These are phyloP conservation scores for Pythium aristosporum DNA, from an alignment of 352 stramenopile genomes.

Conservation along the genomic window DNA sequence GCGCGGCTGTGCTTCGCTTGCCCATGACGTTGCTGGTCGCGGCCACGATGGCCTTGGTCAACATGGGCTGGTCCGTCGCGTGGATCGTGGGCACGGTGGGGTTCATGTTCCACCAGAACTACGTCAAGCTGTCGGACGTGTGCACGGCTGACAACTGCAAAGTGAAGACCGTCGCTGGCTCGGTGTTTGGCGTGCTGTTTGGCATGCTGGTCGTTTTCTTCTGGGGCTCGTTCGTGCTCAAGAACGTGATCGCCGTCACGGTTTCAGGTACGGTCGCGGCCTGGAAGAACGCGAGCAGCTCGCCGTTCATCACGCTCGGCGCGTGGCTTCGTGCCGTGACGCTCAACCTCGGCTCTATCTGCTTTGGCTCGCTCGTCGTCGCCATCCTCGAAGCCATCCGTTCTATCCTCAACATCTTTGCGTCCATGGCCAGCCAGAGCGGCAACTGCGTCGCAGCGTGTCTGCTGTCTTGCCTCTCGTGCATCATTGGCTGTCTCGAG, in stretches of 20 bases:
- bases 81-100: constrained; percentile 86
- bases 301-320: constrained; percentile 68
- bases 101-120: constrained; percentile 78
- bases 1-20: constrained; percentile 83
- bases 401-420: constrained; percentile 64
- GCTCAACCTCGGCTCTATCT: constrained; percentile 91
- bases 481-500: constrained; percentile 81
- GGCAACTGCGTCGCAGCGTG: constrained; percentile 79
- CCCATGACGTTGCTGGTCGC: constrained; percentile 82
- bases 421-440: constrained; percentile 52
- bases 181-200: constrained; percentile 75
- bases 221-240: constrained; percentile 86
- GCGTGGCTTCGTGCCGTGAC: constrained; percentile 84
- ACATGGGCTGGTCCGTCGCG: constrained; percentile 83
- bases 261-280: constrained; percentile 87
- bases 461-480: constrained; percentile 63
- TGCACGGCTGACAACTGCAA: constrained; percentile 56
- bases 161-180: constrained; percentile 41
- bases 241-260: constrained; percentile 90
- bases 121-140: constrained; percentile 48
- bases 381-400: constrained; percentile 87
- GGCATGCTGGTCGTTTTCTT: constrained; percentile 92
- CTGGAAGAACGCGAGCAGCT: constrained; percentile 85
- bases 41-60: constrained; percentile 79
- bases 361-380: constrained; percentile 89